Conservation (phyloP, 169 alveolate genomes). For the Plasmodium cynomolgi region DNA sequence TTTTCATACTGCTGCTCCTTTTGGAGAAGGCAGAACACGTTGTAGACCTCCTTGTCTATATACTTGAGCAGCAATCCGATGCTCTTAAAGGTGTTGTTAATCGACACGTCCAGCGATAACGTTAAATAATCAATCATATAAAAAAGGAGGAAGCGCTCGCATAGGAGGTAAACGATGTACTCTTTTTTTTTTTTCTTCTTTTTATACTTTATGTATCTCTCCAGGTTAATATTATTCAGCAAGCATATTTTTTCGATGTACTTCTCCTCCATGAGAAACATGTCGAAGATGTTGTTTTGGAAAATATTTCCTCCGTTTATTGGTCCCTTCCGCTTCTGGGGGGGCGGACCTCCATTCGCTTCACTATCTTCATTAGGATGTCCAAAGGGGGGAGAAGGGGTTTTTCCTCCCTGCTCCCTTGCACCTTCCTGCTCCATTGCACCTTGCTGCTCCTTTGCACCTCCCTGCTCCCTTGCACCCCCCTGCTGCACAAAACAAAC, state of each 20-base stretch:
- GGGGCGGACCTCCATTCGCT: neutral
- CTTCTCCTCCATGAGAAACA: constrained; percentile 52
- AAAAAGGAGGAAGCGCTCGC: constrained; percentile 61
- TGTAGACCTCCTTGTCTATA: constrained; percentile 46
- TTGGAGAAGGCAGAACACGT: constrained; percentile 59
- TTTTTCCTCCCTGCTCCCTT: neutral
- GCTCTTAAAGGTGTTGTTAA: constrained; percentile 60
- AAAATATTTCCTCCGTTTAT: neutral
- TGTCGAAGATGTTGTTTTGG: constrained; percentile 19
- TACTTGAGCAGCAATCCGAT: constrained; percentile 50
- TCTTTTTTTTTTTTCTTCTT: constrained; percentile 64
- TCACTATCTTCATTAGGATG: neutral
- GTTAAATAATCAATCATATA: constrained; percentile 73
- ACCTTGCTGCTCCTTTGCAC: neutral
- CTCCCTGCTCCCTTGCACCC: neutral
- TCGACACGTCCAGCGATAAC: constrained; percentile 41
- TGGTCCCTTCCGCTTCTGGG: neutral
- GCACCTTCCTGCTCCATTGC: neutral
- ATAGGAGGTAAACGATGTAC: constrained; percentile 45
- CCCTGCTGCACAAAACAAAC: neutral
- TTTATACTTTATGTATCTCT: constrained; percentile 60
- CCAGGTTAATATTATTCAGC: constrained; percentile 49
- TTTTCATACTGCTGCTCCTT: constrained; percentile 63
- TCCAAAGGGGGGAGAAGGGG: neutral
- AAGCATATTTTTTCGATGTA: constrained; percentile 67